phyloP scores from a whole-genome alignment of 768 basidiomycete genomes.

The Amanita subjunquillea region DNA sequence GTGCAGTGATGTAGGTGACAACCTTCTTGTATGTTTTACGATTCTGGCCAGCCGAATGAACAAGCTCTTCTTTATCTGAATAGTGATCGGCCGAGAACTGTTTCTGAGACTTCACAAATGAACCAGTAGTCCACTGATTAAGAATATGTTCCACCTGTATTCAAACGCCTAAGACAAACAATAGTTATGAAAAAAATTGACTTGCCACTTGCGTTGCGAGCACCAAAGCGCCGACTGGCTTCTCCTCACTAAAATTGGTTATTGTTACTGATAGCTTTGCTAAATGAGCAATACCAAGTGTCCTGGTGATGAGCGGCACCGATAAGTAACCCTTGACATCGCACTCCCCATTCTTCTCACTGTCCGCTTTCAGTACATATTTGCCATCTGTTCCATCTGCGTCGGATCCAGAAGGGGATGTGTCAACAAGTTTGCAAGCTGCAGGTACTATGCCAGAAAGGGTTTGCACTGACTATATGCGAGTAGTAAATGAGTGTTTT shows the following conservation, averaged over 20 bases:
- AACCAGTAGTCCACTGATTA: background rate
- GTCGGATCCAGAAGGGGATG: too few species aligned
- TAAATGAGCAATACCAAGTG: background rate
- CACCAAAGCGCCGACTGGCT: constrained; percentile 1
- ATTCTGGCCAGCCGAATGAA: too few species aligned
- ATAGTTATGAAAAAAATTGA: background rate
- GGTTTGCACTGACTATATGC: too few species aligned
- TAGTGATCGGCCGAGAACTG: background rate
- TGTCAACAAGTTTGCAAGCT: too few species aligned
- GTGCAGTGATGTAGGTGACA: background rate
- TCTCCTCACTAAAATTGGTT: background rate
- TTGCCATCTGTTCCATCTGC: too few species aligned
- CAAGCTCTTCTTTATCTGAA: background rate
- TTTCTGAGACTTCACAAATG: background rate
- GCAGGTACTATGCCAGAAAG: too few species aligned
- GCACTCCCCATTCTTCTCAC: too few species aligned
- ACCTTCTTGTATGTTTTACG: background rate
- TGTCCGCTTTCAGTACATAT: too few species aligned
- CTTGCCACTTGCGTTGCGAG: constrained; percentile 1
- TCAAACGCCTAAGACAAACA: background rate
- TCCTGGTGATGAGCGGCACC: background rate
- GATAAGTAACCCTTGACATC: background rate
- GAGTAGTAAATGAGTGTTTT: too few species aligned
- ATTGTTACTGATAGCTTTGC: background rate
- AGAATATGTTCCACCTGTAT: background rate